These are phyloP conservation scores for Zanthoxylum bungeanum DNA, from an alignment of 345 rosid species.

Conservation along the genomic window DNA sequence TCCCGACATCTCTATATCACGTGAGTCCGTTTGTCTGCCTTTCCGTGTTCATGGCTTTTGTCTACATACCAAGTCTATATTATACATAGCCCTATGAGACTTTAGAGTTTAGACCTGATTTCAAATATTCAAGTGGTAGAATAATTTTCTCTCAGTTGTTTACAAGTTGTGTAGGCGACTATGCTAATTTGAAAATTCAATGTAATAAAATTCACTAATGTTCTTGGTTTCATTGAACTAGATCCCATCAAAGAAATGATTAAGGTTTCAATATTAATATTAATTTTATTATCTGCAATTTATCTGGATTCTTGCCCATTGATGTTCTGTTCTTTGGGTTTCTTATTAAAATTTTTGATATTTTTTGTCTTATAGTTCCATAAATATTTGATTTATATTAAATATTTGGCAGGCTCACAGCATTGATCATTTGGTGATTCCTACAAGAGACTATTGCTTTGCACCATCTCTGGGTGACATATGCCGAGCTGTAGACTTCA, in stretches of 20 bases:
- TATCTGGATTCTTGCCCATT: neutral
- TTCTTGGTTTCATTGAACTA: neutral
- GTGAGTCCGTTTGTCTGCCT: slow-evolving; percentile 28
- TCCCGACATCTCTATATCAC: slow-evolving; percentile 68
- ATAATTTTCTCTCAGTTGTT: neutral
- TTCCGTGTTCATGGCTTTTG: slow-evolving; percentile 1
- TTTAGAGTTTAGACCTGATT: slow-evolving; percentile 64
- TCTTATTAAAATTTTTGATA: neutral
- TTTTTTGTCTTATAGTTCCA: neutral
- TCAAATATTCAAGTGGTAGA: neutral
- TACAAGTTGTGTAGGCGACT: neutral
- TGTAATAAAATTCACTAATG: neutral
- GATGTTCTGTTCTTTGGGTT: neutral
- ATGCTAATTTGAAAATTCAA: neutral
- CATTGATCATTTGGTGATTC: slow-evolving; percentile 91
- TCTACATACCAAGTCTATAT: neutral
- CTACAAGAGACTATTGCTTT: slow-evolving; percentile 96
- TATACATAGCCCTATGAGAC: slow-evolving; percentile 55
- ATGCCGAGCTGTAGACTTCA: slow-evolving; percentile 83
- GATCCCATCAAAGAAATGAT: neutral
- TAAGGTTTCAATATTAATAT: neutral
- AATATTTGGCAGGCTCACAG: slow-evolving; percentile 50
- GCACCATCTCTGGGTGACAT: slow-evolving; percentile 83
- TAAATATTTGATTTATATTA: slow-evolving; percentile 7
- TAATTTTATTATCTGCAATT: neutral